These are phyloP conservation scores for Micractinium conductrix DNA, from an alignment of 139 green algal genomes.

Conservation along the genomic window DNA sequence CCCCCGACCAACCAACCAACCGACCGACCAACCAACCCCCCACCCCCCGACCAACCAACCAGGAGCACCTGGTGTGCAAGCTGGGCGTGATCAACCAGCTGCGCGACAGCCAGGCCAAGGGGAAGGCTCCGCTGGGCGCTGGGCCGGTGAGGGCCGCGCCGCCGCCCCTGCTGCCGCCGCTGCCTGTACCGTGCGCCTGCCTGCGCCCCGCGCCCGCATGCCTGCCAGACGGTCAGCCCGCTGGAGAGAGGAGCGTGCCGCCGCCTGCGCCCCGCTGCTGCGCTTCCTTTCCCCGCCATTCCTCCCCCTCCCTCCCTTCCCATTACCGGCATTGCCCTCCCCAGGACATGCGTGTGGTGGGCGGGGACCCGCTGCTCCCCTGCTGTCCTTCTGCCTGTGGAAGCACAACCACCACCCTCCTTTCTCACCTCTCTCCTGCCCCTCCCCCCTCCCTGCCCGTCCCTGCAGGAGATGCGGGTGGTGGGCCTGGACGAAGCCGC, in stretches of 20 bases:
- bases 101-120: neutral
- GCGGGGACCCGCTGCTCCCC: neutral
- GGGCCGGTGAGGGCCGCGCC: neutral
- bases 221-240: neutral
- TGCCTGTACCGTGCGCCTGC: too few species aligned
- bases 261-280: neutral
- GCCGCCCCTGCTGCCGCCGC: too few species aligned
- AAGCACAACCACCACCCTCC: too few species aligned
- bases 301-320: neutral
- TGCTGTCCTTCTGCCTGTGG: too few species aligned
- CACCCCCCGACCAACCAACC: too few species aligned
- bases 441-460: neutral
- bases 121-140: neutral
- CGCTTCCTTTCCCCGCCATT: too few species aligned
- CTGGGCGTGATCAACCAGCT: conserved; percentile 36
- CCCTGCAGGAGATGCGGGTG: conserved; percentile 19
- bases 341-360: too few species aligned
- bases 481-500: conserved; percentile 35
- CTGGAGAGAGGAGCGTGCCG: neutral
- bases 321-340: too few species aligned
- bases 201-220: neutral
- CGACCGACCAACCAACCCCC: too few species aligned
- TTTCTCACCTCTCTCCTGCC: too few species aligned
- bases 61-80: conserved; percentile 40
- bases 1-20: neutral